A percentile compares a stretch with the other conserved stretches of the same genome.
These are phyloP conservation scores for Phaseolus lunatus DNA, from an alignment of 306 rosid genomes.

Conservation along the genomic window DNA sequence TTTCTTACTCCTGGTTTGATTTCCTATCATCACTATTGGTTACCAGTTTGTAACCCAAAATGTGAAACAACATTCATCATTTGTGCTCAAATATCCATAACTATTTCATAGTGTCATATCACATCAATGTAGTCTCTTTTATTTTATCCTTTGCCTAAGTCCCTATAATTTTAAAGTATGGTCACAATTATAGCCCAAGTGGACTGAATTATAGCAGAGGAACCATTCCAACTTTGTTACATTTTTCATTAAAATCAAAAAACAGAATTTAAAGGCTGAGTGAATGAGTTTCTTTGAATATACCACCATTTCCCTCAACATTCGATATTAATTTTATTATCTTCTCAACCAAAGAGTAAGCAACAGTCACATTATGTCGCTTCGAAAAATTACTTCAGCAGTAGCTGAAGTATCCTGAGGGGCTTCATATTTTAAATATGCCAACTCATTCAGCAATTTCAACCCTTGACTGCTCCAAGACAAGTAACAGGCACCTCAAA, in stretches of 20 bases:
- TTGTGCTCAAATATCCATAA: slow-evolving; percentile 1
- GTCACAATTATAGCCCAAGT: slow-evolving; percentile 4
- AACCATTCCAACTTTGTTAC: neutral
- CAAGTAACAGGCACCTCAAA: slow-evolving; percentile 87
- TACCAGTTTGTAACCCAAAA: neutral
- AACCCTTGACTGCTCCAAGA: slow-evolving; percentile 92
- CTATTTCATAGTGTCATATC: slow-evolving; percentile 28
- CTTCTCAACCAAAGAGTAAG: slow-evolving; percentile 86
- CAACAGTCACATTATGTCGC: slow-evolving; percentile 74
- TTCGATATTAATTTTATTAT: slow-evolving; percentile 78
- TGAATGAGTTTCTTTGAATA: slow-evolving; percentile 27
- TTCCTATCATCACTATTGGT: no score
- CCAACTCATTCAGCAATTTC: slow-evolving; percentile 96
- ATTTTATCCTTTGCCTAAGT: neutral
- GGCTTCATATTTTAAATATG: slow-evolving; percentile 85
- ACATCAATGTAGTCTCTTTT: slow-evolving; percentile 1
- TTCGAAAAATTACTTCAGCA: slow-evolving; percentile 63
- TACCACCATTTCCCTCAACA: slow-evolving; percentile 74
- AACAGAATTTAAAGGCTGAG: slow-evolving; percentile 17
- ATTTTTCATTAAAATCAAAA: slow-evolving; percentile 3
- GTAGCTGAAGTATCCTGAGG: slow-evolving; percentile 65
- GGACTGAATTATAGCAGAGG: slow-evolving; percentile 34
- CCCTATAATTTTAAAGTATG: slow-evolving; percentile 29
- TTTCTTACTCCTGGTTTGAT: no score
- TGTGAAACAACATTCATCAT: neutral